These are phyloP conservation scores for Curvularia sp. DNA, from an alignment of 2,329 filamentous ascomycete genomes.

Conservation along the genomic window DNA sequence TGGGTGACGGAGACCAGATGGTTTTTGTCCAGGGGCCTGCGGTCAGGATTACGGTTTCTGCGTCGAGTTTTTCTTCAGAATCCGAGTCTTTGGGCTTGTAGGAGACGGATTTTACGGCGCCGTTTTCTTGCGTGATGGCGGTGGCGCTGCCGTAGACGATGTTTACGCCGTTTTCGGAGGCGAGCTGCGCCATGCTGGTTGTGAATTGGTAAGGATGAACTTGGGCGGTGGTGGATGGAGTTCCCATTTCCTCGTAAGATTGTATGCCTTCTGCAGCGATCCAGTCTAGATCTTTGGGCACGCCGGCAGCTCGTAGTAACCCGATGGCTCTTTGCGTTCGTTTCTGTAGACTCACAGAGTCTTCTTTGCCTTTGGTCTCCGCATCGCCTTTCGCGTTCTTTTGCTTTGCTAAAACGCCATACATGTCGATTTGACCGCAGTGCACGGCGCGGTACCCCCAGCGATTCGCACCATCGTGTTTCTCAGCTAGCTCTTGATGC, in stretches of 20 bases:
- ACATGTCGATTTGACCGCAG: constrained; percentile 71
- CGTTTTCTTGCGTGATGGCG: constrained; percentile 64
- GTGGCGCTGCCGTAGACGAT: constrained; percentile 74
- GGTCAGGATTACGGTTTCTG: constrained; percentile 65
- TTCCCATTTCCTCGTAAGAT: constrained; percentile 84
- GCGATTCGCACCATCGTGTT: constrained; percentile 76
- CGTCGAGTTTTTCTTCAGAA: constrained; percentile 52
- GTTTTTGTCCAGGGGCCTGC: constrained; percentile 68
- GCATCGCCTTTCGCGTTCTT: constrained; percentile 33
- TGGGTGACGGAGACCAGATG: constrained; percentile 63
- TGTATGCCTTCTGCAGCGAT: constrained; percentile 70
- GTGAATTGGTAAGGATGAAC: constrained; percentile 95
- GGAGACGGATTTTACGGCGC: constrained; percentile 68
- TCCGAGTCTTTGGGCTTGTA: constrained; percentile 62
- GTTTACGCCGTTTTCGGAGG: constrained; percentile 64
- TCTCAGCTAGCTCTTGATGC: constrained; percentile 81
- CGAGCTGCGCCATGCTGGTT: constrained; percentile 78
- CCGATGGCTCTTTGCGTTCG: constrained; percentile 58
- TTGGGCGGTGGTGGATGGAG: constrained; percentile 81
- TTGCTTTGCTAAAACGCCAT: constrained; percentile 50
- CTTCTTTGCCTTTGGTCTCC: constrained; percentile 41
- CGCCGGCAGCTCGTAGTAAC: constrained; percentile 62
- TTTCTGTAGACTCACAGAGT: constrained; percentile 63
- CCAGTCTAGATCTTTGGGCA: constrained; percentile 87
- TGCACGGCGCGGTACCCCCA: constrained; percentile 88